These are phyloP conservation scores for Leishmania lainsoni DNA, from an alignment of 208 protist genomes.

Conservation along the genomic window DNA sequence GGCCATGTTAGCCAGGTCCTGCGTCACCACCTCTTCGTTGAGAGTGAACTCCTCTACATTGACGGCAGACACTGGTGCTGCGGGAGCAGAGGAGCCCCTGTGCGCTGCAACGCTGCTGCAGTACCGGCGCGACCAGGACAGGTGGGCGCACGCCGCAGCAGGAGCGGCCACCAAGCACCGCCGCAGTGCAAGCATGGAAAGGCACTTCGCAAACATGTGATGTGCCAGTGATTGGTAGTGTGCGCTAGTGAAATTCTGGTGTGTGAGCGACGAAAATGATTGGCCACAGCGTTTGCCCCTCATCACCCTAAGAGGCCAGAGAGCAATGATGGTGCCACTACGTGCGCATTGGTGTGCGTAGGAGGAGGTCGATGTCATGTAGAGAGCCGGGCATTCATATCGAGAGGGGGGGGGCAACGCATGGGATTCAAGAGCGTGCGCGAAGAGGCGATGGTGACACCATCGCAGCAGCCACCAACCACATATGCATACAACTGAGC, in stretches of 20 bases:
- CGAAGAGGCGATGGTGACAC: background rate
- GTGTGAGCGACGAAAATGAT: background rate
- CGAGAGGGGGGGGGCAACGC: background rate
- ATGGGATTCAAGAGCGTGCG: background rate
- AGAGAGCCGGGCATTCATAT: background rate
- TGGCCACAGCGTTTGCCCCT: background rate
- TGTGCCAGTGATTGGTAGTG: background rate
- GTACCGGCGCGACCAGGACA: background rate
- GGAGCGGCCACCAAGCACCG: background rate
- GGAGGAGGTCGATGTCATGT: background rate
- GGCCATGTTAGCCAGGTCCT: slow-evolving; percentile 67
- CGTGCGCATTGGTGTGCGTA: background rate
- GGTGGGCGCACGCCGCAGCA: background rate
- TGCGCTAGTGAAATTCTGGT: background rate
- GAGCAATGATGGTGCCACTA: background rate
- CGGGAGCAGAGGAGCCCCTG: background rate
- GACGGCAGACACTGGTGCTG: slow-evolving; percentile 45
- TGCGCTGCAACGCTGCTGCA: background rate
- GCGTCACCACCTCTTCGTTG: slow-evolving; percentile 80
- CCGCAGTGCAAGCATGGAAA: background rate
- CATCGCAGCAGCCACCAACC: background rate
- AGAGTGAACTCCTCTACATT: slow-evolving; percentile 88
- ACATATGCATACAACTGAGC: too few species aligned
- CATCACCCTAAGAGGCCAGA: background rate
- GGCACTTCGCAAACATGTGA: background rate